Evolutionary conservation across 306 rosid species (phyloP), one percentile per base, ranked within the genome.

Genomic region (Sophora flavescens): DNA sequence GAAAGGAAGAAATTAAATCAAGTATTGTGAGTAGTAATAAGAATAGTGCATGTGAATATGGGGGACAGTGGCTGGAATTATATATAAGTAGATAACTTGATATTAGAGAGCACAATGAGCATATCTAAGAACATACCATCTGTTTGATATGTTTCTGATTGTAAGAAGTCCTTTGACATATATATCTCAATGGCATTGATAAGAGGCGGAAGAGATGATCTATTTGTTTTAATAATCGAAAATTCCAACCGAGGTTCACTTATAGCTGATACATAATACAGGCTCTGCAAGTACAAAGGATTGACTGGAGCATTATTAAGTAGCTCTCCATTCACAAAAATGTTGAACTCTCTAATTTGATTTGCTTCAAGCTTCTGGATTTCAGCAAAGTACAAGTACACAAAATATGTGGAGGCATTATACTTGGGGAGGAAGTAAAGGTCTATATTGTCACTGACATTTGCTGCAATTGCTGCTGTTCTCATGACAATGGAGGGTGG

Each of bases 151-250:
- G 85, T 84, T 72, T 76, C 38, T 51, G 82, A 67, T 35, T 72
- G 84, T 60, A 53, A 77, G 47, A 84, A 58, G 38, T 60, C 47
- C 72, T 72, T 84, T 6, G 51, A 0, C 74, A 38, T 77, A 6
- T 71, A 84, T 58, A 84, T 67, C 78, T 84, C 87, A 1, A 84
- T 44, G 16, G 82, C 87, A 56, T 60, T 84, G 68, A 80, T 0
- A 10, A 84, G 60, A 42, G 87, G 87, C 3, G 82, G 85, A 76
- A 84, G 87, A 51, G 80, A 80, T 35, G 87, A 84, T 76, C 80
- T 61, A 36, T 17, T 69, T 17, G 85, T 84, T 74, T 5, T 76
- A 26, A 72, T 84, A 38, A 84, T 4, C 77, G 60, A 52, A 66
- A 84, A 4, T 51, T 80, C 64, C 32, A 80, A 16, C 58, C 22